These are phyloP conservation scores for Corchorus capsularis DNA, from an alignment of 345 rosid genomes.

Conservation along the genomic window DNA sequence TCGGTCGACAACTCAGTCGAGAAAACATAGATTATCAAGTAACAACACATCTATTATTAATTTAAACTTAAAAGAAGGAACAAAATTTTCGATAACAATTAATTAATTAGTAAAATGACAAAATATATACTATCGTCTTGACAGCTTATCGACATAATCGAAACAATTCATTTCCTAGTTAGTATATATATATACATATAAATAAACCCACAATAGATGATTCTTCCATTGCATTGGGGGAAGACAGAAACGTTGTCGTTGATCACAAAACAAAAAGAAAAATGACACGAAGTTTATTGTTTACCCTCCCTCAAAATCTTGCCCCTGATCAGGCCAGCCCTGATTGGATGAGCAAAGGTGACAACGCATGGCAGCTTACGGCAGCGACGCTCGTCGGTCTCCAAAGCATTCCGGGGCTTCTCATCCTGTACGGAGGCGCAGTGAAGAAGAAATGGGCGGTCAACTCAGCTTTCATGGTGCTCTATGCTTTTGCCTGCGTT, in stretches of 20 bases:
- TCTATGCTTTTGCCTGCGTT: slow-evolving; percentile 48
- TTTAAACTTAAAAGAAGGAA: neutral
- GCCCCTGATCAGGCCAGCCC: slow-evolving; percentile 32
- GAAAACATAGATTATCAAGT: slow-evolving; percentile 6
- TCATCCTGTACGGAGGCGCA: slow-evolving; percentile 42
- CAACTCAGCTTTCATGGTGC: slow-evolving; percentile 51
- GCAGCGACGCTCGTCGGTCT: slow-evolving; percentile 45
- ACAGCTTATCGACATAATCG: slow-evolving; percentile 20
- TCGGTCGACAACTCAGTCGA: neutral
- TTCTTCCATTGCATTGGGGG: neutral
- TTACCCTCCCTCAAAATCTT: slow-evolving; percentile 4
- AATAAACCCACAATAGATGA: neutral
- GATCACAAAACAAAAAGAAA: neutral
- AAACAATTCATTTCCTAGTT: neutral
- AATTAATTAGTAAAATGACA: neutral
- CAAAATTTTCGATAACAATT: neutral
- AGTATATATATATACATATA: neutral
- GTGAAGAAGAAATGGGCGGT: slow-evolving; percentile 53
- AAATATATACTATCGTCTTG: neutral
- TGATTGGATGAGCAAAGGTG: slow-evolving; percentile 47
- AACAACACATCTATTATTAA: neutral
- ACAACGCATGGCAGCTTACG: slow-evolving; percentile 53
- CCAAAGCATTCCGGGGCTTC: slow-evolving; percentile 47
- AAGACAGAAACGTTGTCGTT: neutral
- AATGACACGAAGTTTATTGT: neutral